phyloP scores from a whole-genome alignment of 2,329 filamentous ascomycete species.

The Fusarium sarcochroum region DNA sequence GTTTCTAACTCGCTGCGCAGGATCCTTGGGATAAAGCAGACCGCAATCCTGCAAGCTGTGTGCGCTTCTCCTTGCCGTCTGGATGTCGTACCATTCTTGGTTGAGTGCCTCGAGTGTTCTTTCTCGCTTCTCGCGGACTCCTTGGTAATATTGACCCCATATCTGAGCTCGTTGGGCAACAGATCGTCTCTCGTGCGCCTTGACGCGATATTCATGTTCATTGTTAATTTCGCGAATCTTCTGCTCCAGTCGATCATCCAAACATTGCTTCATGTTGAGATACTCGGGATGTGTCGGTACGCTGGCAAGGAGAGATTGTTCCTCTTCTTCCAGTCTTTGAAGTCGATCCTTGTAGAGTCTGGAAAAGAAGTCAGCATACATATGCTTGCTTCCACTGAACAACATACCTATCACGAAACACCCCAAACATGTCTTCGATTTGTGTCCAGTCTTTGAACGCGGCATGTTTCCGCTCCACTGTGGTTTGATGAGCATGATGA shows the following conservation, averaged over 20 bases:
- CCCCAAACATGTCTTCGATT: conserved; percentile 90
- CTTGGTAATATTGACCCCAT: conserved; percentile 92
- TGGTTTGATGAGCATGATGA: conserved; percentile 40
- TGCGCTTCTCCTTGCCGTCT: conserved; percentile 86
- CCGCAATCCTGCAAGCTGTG: conserved; percentile 86
- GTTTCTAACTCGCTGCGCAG: conserved; percentile 83
- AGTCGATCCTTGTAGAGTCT: conserved; percentile 92
- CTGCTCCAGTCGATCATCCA: conserved; percentile 85
- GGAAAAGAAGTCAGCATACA: conserved; percentile 40
- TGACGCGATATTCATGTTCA: conserved; percentile 79
- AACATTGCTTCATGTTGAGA: conserved; percentile 87
- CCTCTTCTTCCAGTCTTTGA: conserved; percentile 81
- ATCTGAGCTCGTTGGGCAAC: conserved; percentile 88
- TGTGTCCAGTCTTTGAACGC: conserved; percentile 84
- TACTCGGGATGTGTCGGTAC: conserved; percentile 90
- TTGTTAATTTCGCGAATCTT: conserved; percentile 83
- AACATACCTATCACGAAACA: conserved; percentile 82
- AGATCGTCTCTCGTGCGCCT: conserved; percentile 80
- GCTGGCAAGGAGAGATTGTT: conserved; percentile 71
- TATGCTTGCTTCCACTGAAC: neutral
- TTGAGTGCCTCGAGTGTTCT: conserved; percentile 84
- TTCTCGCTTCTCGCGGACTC: conserved; percentile 86
- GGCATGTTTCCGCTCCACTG: conserved; percentile 82
- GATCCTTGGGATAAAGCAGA: conserved; percentile 82
- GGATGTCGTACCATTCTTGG: conserved; percentile 92